Conservation (phyloP, 176 grass and related monocot genomes). For the Raddia distichophylla region DNA sequence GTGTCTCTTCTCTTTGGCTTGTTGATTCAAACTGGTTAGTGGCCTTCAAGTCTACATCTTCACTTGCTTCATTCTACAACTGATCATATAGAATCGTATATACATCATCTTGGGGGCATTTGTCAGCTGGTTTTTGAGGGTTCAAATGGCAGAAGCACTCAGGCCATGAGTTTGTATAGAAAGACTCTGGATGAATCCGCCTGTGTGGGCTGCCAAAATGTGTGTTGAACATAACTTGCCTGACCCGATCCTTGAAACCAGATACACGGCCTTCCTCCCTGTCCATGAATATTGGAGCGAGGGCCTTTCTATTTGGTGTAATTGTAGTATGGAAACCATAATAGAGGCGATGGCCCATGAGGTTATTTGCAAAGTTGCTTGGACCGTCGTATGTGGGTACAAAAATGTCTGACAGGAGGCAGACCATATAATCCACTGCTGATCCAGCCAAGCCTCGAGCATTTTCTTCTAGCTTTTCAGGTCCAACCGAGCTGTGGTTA, state of each 20-base stretch:
- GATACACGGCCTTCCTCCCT: slow-evolving; percentile 63
- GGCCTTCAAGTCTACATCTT: slow-evolving; percentile 32
- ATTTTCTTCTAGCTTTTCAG: slow-evolving; percentile 79
- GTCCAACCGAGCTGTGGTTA: slow-evolving; percentile 75
- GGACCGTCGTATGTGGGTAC: slow-evolving; percentile 95
- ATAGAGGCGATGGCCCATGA: slow-evolving; percentile 94
- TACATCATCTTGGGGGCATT: slow-evolving; percentile 67
- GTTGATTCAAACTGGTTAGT: slow-evolving; percentile 36
- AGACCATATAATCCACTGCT: slow-evolving; percentile 98
- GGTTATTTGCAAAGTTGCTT: slow-evolving; percentile 98
- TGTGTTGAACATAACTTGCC: slow-evolving; percentile 70
- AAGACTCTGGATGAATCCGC: slow-evolving; percentile 72
- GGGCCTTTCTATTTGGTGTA: slow-evolving; percentile 82
- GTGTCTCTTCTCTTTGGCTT: slow-evolving; percentile 44
- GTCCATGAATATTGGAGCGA: slow-evolving; percentile 88
- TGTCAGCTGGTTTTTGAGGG: slow-evolving; percentile 55
- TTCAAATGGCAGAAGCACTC: slow-evolving; percentile 90
- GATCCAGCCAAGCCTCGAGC: slow-evolving; percentile 74
- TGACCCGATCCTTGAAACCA: slow-evolving; percentile 74
- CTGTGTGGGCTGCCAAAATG: slow-evolving; percentile 80
- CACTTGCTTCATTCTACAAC: slow-evolving; percentile 50
- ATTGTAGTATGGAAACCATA: slow-evolving; percentile 88
- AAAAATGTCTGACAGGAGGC: slow-evolving; percentile 94
- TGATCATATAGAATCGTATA: slow-evolving; percentile 63
- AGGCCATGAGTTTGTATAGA: slow-evolving; percentile 97